A percentile compares a stretch with the other conserved stretches of the same genome.
These are phyloP conservation scores for Vigna angularis DNA, from an alignment of 306 rosid genomes.

Conservation along the genomic window DNA sequence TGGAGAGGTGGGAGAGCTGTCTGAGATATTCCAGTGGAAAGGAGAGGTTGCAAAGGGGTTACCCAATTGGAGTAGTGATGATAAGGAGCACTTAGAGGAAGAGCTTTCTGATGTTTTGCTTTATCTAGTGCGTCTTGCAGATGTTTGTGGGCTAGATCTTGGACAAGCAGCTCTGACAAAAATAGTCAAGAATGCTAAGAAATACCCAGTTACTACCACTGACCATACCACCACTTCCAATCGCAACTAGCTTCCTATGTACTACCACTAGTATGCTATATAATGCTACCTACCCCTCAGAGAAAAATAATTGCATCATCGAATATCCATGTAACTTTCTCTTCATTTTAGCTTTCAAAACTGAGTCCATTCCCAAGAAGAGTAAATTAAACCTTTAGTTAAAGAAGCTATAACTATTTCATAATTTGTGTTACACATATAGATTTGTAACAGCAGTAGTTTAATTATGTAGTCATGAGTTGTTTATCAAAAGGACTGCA, in stretches of 20 bases:
- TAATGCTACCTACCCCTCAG: not conserved
- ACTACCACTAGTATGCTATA: not conserved
- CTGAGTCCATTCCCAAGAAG: slow-evolving; percentile 5
- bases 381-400: not conserved
- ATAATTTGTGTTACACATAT: not conserved
- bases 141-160: slow-evolving; percentile 79
- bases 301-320: not conserved
- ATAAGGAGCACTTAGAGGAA: slow-evolving; percentile 77
- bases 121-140: slow-evolving; percentile 73
- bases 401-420: slow-evolving; percentile 20
- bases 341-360: not conserved
- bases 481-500: not conserved
- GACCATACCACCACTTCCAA: slow-evolving; percentile 46
- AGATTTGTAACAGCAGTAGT: not conserved
- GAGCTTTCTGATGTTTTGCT: slow-evolving; percentile 85
- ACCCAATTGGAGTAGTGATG: slow-evolving; percentile 76
- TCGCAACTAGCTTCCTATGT: slow-evolving; percentile 20
- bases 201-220: slow-evolving; percentile 57
- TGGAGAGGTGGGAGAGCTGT: slow-evolving; percentile 83
- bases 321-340: not conserved
- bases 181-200: slow-evolving; percentile 68
- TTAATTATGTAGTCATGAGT: not conserved
- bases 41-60: slow-evolving; percentile 86
- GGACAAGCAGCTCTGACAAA: slow-evolving; percentile 80
- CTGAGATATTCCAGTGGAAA: slow-evolving; percentile 86